Evolutionary conservation across 768 basidiomycete species (phyloP), one percentile per base, ranked within the genome.

Genomic region (Suillus decipiens): DNA sequence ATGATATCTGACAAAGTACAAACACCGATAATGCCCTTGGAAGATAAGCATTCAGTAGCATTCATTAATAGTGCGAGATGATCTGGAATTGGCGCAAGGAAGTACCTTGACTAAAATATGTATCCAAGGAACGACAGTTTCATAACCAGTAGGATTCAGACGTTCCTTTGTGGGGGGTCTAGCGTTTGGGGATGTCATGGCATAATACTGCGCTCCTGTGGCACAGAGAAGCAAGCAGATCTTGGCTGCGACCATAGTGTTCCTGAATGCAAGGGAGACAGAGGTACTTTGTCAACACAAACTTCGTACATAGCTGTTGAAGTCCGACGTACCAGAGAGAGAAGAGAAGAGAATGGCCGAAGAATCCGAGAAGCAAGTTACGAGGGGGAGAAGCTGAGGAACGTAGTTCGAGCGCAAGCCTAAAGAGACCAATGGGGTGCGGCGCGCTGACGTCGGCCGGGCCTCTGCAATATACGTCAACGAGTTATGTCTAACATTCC

Each of bases 111-210:
- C 1, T 14, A 33, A 1, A 1, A n/a, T 11, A n/a, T 45, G 31
- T 42, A 36, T 14, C 56, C 56, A 61, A 22, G 31, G 31, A 1
- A 2, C 17, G 53, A 11, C 1, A 7, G 45, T 2, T 47, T 61
- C 59, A 4, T 19, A 22, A 37, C 58, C 56, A 14, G 58, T 22
- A 4, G 60, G 31, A 2, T 61, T 17, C 17, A 61, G 10, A 36
- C 17, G 59, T 24, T 62, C 61, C 24, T 62, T 45, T 33, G 61
- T 1, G 33, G 37, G 12, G 37, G 61, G 61, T 39, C 28, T 59
- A 11, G 61, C 8, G 17, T 37, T 59, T 24, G 61, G 59, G 9
- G 61, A 42, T 61, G 61, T 62, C 12, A 62, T 4, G 24, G 28
- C n/a, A 37, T 42, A 62, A 15, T 42, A 33, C 31, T 61, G 37